These are phyloP conservation scores for Chaetomium strumarium DNA, from an alignment of 2,329 filamentous ascomycete genomes.

Conservation along the genomic window DNA sequence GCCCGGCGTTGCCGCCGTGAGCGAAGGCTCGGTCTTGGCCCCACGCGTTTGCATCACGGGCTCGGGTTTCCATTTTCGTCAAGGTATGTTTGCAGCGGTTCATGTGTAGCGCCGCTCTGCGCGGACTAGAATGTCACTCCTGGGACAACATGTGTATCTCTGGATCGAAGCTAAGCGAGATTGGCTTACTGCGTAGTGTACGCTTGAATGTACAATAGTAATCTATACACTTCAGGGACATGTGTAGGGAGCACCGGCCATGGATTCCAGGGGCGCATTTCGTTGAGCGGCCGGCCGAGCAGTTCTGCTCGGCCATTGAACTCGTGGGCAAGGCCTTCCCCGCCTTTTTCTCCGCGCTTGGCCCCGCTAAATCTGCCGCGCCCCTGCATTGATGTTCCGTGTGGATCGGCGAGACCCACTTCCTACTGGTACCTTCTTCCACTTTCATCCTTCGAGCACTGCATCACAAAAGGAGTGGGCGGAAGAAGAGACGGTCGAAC, in stretches of 20 bases:
- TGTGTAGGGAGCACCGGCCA: too few relatives aligned
- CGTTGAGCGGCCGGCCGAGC: not conserved
- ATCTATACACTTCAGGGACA: too few relatives aligned
- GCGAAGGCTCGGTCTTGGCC: not conserved
- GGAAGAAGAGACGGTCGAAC: not conserved
- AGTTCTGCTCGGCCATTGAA: too few relatives aligned
- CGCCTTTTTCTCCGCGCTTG: not conserved
- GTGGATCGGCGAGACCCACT: too few relatives aligned
- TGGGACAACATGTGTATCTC: not conserved
- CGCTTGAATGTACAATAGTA: too few relatives aligned
- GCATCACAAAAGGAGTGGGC: slow-evolving; percentile 9
- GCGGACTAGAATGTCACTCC: not conserved
- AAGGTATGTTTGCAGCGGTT: not conserved
- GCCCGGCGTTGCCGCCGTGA: not conserved
- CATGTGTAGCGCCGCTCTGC: not conserved
- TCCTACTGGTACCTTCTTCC: not conserved
- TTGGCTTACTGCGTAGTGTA: not conserved
- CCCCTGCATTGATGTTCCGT: slow-evolving; percentile 6
- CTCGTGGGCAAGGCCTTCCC: not conserved
- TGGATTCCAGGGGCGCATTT: not conserved
- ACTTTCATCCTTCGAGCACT: not conserved
- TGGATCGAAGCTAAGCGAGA: not conserved
- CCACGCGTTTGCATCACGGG: not conserved
- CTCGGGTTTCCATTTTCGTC: not conserved
- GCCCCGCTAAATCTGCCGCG: not conserved